Conservation (phyloP, 2,329 filamentous ascomycete species). For the Aspergillus eucalypticola region DNA sequence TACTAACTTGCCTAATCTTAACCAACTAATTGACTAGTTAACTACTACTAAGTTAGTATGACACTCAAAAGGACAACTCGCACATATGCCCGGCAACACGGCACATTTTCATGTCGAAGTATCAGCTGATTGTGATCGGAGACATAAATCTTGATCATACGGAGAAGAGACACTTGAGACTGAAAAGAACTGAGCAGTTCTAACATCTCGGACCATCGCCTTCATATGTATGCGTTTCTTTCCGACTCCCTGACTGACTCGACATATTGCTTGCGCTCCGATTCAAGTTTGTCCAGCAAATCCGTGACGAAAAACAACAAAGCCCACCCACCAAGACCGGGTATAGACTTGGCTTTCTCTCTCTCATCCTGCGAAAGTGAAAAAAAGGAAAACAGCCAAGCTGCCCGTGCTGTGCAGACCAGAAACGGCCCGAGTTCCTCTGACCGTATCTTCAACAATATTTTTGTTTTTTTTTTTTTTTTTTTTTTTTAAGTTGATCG, state of each 20-base stretch:
- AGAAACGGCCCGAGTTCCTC: neutral
- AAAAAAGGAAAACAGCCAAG: neutral
- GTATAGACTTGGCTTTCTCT: neutral
- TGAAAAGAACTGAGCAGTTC: neutral
- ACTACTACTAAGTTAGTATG: too few relatives aligned
- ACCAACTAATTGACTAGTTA: too few relatives aligned
- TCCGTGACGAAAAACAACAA: neutral
- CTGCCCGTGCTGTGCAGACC: neutral
- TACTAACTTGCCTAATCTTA: neutral
- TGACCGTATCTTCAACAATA: neutral
- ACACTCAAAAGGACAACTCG: neutral
- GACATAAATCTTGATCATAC: neutral
- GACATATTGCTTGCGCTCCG: too few relatives aligned
- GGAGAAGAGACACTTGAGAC: neutral
- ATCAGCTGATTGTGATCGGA: conserved; percentile 1
- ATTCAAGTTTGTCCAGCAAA: neutral
- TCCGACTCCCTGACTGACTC: too few relatives aligned
- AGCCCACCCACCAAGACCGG: neutral
- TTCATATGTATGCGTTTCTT: neutral
- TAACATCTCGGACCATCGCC: neutral
- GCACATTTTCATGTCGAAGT: neutral
- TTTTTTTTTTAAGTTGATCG: neutral
- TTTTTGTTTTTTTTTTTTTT: too few relatives aligned
- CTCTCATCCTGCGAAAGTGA: neutral
- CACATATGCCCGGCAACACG: neutral